Evolutionary conservation across 257 asterid genomes (phyloP), one percentile per base, ranked within the genome.

Genomic region (Ballota nigra): DNA sequence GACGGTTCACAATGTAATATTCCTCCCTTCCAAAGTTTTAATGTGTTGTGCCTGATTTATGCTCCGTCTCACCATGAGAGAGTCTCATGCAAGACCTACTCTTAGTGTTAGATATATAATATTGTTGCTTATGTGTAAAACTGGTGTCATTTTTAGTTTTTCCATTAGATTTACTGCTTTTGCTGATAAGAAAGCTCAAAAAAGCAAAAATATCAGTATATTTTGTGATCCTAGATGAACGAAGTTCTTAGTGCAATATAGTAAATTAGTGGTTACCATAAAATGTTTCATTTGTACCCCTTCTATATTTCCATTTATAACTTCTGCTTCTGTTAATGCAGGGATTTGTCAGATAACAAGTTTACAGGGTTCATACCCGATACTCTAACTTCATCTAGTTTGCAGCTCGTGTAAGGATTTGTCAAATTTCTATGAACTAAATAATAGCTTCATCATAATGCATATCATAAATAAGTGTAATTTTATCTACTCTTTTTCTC

Each of bases 301-400:
- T 47, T 29, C 16, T 53, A 24, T 18, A 58, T 65, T 19, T 74
- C 29, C 5, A 12, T 66, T 41, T 56, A 15, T 49, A 34, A 53
- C 13, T 69, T 63, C 31, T 68, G 28, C 49, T 28, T 83, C 61
- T 66, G 29, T 64, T 71, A 59, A 65, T 86, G 83, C 94, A 95
- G 99, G 88, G 99, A 95, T 72, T 83, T 92, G 71, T 89, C 98
- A 28, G 79, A 85, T 29, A 95, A 95, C 82, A 89, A 83, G 81
- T 72, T 95, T 7, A 79, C 88, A 0, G 99, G 99, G 28, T 71
- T 80, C 55, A 86, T 95, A 86, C 97, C 99, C 22, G 94, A 87
- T 63, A 79, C 86, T 77, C 87, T 95, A 74, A 82, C 91, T 58
- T 84, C 94, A 31, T 79, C 99, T 40, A 81, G 79, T 63, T 76